Conservation (phyloP, 2,329 filamentous ascomycete species). For the Penicillium sp. region DNA sequence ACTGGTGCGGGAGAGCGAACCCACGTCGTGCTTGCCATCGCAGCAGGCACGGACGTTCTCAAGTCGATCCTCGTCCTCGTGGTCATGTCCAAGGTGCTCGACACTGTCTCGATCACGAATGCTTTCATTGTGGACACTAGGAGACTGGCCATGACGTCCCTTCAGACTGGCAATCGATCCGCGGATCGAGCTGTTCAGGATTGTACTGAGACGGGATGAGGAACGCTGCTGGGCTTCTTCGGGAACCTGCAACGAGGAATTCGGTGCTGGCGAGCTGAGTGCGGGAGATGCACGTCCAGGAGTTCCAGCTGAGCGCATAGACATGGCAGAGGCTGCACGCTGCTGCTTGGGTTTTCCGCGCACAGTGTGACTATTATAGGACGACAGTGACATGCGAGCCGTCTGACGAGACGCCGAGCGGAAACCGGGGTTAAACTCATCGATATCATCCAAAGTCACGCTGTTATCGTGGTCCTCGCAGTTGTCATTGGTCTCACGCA, state of each 20-base stretch:
- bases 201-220: constrained; percentile 45
- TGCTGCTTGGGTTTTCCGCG: constrained; percentile 58
- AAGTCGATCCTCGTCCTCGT: constrained; percentile 61
- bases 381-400: constrained; percentile 63
- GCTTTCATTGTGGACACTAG: constrained; percentile 38
- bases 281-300: constrained; percentile 35
- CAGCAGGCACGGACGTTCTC: constrained; percentile 97
- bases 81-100: constrained; percentile 71
- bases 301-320: constrained; percentile 34
- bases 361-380: constrained; percentile 70
- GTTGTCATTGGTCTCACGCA: constrained; percentile 60
- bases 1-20: constrained; percentile 40
- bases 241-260: constrained; percentile 32
- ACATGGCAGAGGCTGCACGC: constrained; percentile 37
- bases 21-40: constrained; percentile 78
- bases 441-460: constrained; percentile 56
- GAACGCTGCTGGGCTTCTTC: constrained; percentile 41
- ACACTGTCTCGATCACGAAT: constrained; percentile 61
- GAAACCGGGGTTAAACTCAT: constrained; percentile 75
- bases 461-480: constrained; percentile 54
- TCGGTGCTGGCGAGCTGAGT: constrained; percentile 31
- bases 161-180: constrained; percentile 48
- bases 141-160: constrained; percentile 38
- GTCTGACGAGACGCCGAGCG: constrained; percentile 52
- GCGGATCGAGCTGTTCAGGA: constrained; percentile 46